Evolutionary conservation across 163 green algal genomes (phyloP), one percentile per base, ranked within the genome.

Genomic region (Chlamydomonas reinhardtii): DNA sequence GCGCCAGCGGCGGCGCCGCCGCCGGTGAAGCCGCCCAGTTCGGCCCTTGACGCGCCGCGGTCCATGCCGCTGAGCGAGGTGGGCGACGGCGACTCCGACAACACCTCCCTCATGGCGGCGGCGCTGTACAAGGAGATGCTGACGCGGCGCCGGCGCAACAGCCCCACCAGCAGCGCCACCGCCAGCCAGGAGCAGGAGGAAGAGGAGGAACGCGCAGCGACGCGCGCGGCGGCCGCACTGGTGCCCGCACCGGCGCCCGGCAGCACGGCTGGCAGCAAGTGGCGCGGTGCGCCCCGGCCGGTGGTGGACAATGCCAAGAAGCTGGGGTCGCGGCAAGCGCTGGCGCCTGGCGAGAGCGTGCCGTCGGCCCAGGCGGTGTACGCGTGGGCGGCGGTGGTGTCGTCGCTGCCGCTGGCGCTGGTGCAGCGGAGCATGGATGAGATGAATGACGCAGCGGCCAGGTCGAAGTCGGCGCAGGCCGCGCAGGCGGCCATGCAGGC

Each of bases 41-140:
- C 71, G 9, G 71, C 71, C 12, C 27, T 35, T 0, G 25, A 62
- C 27, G 16, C 39, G 11, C 79, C 79, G 12, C 69, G 79, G 12
- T 86, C 79, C 24, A 29, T 78, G 34, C 68, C 79, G 12, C 69
- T 78, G 19, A 29, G 15, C 25, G 69, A 86, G 20, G 66, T 76
- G 19, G 24, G 37, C 34, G 69, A 79, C 15, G 25, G 9, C 54
- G 25, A 19, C 25, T 37, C 20, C 2, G 70, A 71, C 54, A 62
- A 56, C 66, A 73, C 20, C 79, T 34, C 79, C 3, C 2, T 78
- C 32, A 14, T 86, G 69, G 79, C 79, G 32, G 79, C 79, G 27
- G 32, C 79, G 4, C 69, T 86, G 25, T 86, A 86, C 27, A 34
- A 29, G 54, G 79, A 86, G 54, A 86, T 86, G 54, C 24, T 73